Evolutionary conservation across 805 yeast genomes (phyloP).

Genomic region (Yarrowia sp.): DNA sequence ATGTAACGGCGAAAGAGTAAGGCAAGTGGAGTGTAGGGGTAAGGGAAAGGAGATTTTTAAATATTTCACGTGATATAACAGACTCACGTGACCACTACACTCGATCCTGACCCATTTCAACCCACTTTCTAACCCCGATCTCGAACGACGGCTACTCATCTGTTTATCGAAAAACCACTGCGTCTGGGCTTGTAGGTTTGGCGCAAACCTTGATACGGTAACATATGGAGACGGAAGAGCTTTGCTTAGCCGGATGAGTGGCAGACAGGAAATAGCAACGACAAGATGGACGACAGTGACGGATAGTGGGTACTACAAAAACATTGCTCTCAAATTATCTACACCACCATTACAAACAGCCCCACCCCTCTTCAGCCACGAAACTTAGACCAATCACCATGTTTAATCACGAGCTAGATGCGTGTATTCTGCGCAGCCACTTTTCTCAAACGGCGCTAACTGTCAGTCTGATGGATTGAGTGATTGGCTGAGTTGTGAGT

Average conservation of each 20-base stretch:
- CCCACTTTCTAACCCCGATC: no score
- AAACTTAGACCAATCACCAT: slow-evolving; percentile 18
- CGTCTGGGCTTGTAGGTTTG: background rate
- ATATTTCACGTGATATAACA: no score
- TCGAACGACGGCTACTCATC: background rate
- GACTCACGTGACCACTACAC: background rate
- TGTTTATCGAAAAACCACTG: background rate
- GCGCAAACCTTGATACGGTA: background rate
- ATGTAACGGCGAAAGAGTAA: no score
- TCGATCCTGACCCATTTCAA: background rate
- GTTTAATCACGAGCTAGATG: slow-evolving; percentile 23
- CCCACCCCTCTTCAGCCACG: slow-evolving; percentile 1
- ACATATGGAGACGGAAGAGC: background rate
- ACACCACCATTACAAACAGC: no score
- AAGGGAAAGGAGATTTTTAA: no score
- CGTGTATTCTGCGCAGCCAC: slow-evolving; percentile 22
- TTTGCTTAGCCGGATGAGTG: background rate
- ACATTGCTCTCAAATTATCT: no score
- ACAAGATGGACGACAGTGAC: no score
- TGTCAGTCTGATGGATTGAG: background rate
- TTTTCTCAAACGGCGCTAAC: background rate
- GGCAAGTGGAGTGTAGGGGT: no score
- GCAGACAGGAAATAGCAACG: no score
- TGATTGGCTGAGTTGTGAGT: no score
- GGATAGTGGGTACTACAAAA: no score